Percentiles rank a stretch among this genome's conserved stretches.
phyloP scores from a whole-genome alignment of 306 rosid genomes.

The Dalbergia cochinchinensis region DNA sequence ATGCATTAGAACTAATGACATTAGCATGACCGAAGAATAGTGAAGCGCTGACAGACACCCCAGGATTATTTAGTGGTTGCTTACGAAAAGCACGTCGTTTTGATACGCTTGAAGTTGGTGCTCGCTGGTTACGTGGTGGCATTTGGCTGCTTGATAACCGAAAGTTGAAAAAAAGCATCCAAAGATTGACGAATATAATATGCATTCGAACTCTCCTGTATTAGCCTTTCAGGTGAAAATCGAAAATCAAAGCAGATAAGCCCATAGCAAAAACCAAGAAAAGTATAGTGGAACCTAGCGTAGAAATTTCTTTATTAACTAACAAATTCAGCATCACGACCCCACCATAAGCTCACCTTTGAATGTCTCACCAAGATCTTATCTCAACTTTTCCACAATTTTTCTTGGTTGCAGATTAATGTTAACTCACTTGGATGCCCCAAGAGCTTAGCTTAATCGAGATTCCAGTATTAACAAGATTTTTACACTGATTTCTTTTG shows the following conservation, averaged over 20 bases:
- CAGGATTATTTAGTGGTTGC: slow-evolving; percentile 18
- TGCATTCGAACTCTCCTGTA: slow-evolving; percentile 35
- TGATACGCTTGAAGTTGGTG: too few species aligned
- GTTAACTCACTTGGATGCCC: too few species aligned
- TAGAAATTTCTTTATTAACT: slow-evolving; percentile 3
- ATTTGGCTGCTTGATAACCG: slow-evolving; percentile 22
- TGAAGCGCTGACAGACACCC: neutral
- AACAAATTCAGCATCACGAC: slow-evolving; percentile 18
- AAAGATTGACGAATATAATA: neutral
- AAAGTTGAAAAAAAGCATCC: slow-evolving; percentile 10
- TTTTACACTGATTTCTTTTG: too few species aligned
- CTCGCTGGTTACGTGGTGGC: neutral
- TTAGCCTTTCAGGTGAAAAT: neutral
- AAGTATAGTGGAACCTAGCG: neutral
- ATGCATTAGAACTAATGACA: slow-evolving; percentile 41
- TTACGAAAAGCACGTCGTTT: neutral
- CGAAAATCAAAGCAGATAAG: slow-evolving; percentile 10
- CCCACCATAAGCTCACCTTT: slow-evolving; percentile 41
- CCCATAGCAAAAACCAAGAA: neutral
- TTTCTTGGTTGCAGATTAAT: neutral
- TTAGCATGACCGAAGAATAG: slow-evolving; percentile 54
- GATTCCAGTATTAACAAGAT: too few species aligned
- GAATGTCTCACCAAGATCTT: slow-evolving; percentile 8
- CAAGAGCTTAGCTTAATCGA: too few species aligned
- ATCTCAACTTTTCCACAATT: slow-evolving; percentile 22